A percentile compares a stretch with the other conserved stretches of the same genome.
Evolutionary conservation across 768 basidiomycete genomes (phyloP).

Genomic region (Wakefieldia striispora): DNA sequence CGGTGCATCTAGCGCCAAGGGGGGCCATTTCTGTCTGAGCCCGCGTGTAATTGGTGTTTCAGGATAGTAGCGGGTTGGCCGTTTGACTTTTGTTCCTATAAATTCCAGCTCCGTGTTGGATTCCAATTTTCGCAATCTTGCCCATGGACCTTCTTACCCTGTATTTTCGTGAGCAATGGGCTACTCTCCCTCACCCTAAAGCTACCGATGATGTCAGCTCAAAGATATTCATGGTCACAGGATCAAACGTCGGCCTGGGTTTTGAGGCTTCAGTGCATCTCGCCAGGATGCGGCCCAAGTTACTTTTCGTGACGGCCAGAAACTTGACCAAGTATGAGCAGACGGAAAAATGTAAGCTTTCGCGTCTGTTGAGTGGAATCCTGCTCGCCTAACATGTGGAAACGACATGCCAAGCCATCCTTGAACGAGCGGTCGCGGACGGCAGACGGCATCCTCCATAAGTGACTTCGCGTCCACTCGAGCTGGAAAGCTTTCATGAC

Average conservation of each 20-base stretch:
- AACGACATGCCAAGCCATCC: constrained; percentile 10
- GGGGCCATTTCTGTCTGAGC: too few species aligned
- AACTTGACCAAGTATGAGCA: constrained; percentile 25
- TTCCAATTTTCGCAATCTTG: too few species aligned
- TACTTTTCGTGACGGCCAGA: constrained; percentile 35
- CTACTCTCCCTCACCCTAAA: constrained; percentile 12
- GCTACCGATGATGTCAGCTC: constrained; percentile 35
- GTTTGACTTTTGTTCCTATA: too few species aligned
- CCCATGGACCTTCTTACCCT: too few species aligned
- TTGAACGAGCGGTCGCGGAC: constrained; percentile 11
- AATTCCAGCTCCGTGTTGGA: too few species aligned
- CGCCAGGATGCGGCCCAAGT: constrained; percentile 30
- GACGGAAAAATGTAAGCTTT: constrained; percentile 15
- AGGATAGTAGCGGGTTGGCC: too few species aligned
- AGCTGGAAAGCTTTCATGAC: constrained; percentile 33
- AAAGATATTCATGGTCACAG: constrained; percentile 49
- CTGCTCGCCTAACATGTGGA: background rate
- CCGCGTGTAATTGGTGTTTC: too few species aligned
- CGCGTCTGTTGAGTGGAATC: background rate
- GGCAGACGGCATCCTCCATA: constrained; percentile 7
- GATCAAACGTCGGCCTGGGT: constrained; percentile 46
- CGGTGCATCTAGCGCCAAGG: too few species aligned
- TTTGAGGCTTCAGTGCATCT: constrained; percentile 33
- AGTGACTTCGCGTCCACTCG: constrained; percentile 30
- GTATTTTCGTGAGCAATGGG: constrained; percentile 26